Evolutionary conservation across 192 early-diverging fungal species (phyloP).

Genomic region (Rhizophagus sp.): DNA sequence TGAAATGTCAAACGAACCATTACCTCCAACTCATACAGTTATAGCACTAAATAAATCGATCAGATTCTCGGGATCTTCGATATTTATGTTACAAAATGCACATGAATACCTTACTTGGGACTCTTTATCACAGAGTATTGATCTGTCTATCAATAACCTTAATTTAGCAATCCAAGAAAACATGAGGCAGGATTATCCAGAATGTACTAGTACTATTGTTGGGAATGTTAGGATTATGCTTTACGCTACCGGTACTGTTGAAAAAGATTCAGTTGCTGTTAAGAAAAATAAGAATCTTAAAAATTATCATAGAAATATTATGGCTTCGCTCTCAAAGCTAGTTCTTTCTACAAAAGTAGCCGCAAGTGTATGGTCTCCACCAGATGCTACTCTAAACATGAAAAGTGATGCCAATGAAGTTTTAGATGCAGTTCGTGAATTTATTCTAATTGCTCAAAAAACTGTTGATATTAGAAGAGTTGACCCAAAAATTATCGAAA

Average conservation of each 20-base stretch:
- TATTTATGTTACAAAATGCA: not conserved
- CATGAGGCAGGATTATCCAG: slow-evolving; percentile 56
- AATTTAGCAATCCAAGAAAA: slow-evolving; percentile 49
- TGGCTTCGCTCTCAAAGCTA: slow-evolving; percentile 81
- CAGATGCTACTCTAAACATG: slow-evolving; percentile 76
- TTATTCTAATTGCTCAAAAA: slow-evolving; percentile 70
- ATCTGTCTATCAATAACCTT: slow-evolving; percentile 55
- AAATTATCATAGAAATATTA: slow-evolving; percentile 73
- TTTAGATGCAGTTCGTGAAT: slow-evolving; percentile 70
- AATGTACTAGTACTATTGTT: slow-evolving; percentile 62
- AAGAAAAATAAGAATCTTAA: slow-evolving; percentile 66
- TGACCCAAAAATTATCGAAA: slow-evolving; percentile 21
- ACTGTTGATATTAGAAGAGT: slow-evolving; percentile 32
- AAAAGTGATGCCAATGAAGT: slow-evolving; percentile 74
- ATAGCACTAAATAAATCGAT: not conserved
- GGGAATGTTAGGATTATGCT: slow-evolving; percentile 85
- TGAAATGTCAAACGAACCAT: not conserved
- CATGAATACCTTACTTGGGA: slow-evolving; percentile 54
- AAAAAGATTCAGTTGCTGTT: slow-evolving; percentile 66
- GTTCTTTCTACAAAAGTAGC: slow-evolving; percentile 80
- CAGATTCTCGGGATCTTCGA: not conserved
- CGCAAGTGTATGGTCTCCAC: slow-evolving; percentile 86
- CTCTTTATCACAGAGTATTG: slow-evolving; percentile 46
- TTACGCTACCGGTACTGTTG: slow-evolving; percentile 71
- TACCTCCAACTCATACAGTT: not conserved